Evolutionary conservation across 2,329 filamentous ascomycete species (phyloP), one percentile per base, ranked within the genome.

Genomic region (Chalaropsis ovoidea): DNA sequence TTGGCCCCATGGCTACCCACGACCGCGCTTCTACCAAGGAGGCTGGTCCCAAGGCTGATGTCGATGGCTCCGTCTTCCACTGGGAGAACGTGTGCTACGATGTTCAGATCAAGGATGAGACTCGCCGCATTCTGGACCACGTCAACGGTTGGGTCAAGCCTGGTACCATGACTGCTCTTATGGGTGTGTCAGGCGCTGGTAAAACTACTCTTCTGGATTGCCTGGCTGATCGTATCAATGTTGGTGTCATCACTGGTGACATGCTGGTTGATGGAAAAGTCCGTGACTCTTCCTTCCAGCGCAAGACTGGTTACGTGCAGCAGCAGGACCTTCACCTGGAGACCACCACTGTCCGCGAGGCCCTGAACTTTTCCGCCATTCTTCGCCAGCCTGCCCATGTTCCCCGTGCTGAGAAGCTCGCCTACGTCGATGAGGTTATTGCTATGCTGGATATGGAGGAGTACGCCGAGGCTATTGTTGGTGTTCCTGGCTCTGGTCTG

Each of bases 131-230:
- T 71, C 78, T 96, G 67, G 86, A 96, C 71, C 80, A 94, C 68
- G 89, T 96, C 13, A 88, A 95, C 72, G 92, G 92, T 43, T 96
- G 90, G 89, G 90, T 96, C 67, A 94, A 95, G 75, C 92, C 92
- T 2, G 92, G 92, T 67, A 95, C 90, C 17, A 75, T 95, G 64
- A 96, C 91, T 13, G 91, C 90, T 47, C 80, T 95, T 2, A 96
- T 96, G 91, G 89, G 90, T 77, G 89, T 92, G 7, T 91, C 88
- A 41, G 91, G 92, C 70, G 92, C 92, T n/a, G 92, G 92, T 67
- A 96, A 96, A 76, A 96, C 92, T 0, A 96, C 92, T 0, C 82
- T 96, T 35, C 78, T 96, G 41, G 89, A 96, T 75, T 89, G 89
- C 43, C 80, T 96, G 69, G 92, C 92, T 58, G 89, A 88, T 67